Base-by-base conservation (phyloP, 495 filamentous ascomycete species). In the Podospora pseudoanserina region DNA sequence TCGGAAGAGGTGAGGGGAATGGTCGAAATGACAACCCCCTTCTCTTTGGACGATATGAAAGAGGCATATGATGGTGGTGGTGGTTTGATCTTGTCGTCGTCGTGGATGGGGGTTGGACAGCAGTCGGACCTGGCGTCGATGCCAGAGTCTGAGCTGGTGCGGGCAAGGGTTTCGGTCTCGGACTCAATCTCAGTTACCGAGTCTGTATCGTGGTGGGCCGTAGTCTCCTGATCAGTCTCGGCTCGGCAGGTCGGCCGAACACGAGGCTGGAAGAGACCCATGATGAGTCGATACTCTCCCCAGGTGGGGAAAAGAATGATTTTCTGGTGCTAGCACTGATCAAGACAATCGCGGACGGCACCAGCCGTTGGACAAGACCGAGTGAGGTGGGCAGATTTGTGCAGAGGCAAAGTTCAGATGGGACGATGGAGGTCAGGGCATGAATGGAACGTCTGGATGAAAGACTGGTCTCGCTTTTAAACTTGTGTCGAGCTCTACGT, bases 61-160 rank as follows among this genome's bases (percentile, higher is more conserved):
- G 55, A 20, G 55, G 55, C n/a, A 20, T 58, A 58, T 19, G 55
- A 58, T 58, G 55, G 55, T 26, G 55, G 55, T 58, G 55, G 55
- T 26, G 55, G 55, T 20, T 58, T 58, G 55, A 58, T n/a, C 23
- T 49, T 49, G 39, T 49, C 39, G 13, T 49, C 39, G 15, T 49
- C 39, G 1, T 49, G 39, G 2, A 49, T 49, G 13, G 39, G 39
- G 39, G 39, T 49, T 49, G 39, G 39, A 16, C 39, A 49, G 39
- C 39, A 49, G 39, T 49, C 39, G 13, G 39, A 49, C 39, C 39
- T 49, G 39, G 39, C 13, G 39, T 49, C 39, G 9, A 49, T 49
- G 39, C 39, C 39, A 16, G 39, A 49, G 15, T 49, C 39, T 49
- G 39, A 49, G 15, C 39, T 49, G 39, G 39, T 49, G 39, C 39